Base-by-base conservation (phyloP, 495 filamentous ascomycete genomes). In the Aspergillus hancockii region DNA sequence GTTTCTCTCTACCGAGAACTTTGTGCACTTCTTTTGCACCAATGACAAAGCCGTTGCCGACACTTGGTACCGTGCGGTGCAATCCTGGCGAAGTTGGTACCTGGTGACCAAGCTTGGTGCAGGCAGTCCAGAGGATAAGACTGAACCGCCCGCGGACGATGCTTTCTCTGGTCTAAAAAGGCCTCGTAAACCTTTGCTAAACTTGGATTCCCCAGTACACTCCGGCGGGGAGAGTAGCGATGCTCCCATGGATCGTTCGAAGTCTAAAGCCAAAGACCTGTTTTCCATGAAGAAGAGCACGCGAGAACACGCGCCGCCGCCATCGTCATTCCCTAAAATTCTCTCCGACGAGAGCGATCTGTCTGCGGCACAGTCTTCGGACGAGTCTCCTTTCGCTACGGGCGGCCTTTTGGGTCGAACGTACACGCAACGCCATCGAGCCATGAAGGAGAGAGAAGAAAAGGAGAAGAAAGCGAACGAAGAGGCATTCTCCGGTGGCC, bases 1-100 rank as follows among this genome's bases (percentile, higher is more conserved):
- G 67, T 98, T 98, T 65, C 67, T 90, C 36, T 87, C 86, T 34
- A 89, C 87, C 0, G 85, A 90, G 23, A 92, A 92, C 57, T 98
- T 90, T 69, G 87, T 95, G 12, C 93, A 98, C 61, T 97, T 92
- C 71, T 96, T 98, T 73, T 84, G 84, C 43, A 92, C 88, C 8
- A 90, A 89, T 18, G 90, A 96, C 61, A 76, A 79, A 14, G 64
- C 77, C 2, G 69, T 88, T 7, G 90, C 89, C 1, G 77, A 81
- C 22, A 73, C 78, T 28, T 97, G 90, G 78, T 87, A 90, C 67
- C 74, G 78, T 31, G 78, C 81, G 5, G 80, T 95, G 3, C 90
- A 94, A 59, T 74, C 76, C 46, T 97, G 91, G 93, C 79, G 94
- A 56, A 93, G 90, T 71, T 91, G 92, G 92, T 94, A 96, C 68